Conservation (phyloP, 1,139 yeast genomes). For the Lodderomyces orthopsilosis region DNA sequence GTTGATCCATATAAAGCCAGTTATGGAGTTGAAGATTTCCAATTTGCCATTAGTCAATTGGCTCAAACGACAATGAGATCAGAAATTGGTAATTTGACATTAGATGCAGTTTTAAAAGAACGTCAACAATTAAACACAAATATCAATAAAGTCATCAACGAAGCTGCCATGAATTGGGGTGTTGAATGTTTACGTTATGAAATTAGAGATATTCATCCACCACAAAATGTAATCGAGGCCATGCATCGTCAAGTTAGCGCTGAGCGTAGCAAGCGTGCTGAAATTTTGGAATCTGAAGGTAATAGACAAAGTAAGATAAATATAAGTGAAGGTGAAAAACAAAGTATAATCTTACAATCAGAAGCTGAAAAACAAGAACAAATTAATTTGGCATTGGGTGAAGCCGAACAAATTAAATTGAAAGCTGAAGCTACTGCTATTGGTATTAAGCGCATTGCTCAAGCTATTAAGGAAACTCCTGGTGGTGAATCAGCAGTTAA, state of each 20-base stretch:
- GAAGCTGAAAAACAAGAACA: conserved; percentile 65
- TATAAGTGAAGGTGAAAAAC: conserved; percentile 79
- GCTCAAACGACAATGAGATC: conserved; percentile 92
- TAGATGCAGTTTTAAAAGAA: conserved; percentile 76
- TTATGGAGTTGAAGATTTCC: conserved; percentile 86
- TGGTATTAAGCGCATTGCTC: conserved; percentile 62
- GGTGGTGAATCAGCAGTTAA: conserved; percentile 76
- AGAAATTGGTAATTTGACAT: conserved; percentile 78
- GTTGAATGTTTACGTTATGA: conserved; percentile 81
- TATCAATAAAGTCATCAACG: conserved; percentile 77
- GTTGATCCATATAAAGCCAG: conserved; percentile 82
- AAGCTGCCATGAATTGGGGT: conserved; percentile 83
- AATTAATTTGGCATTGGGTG: conserved; percentile 68
- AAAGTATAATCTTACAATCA: conserved; percentile 64
- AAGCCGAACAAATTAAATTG: conserved; percentile 62
- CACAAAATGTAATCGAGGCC: conserved; percentile 80
- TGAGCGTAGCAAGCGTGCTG: conserved; percentile 83
- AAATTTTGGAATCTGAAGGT: conserved; percentile 84
- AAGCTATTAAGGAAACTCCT: conserved; percentile 64
- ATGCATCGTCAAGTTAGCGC: conserved; percentile 91
- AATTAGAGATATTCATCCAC: conserved; percentile 87
- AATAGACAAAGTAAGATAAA: conserved; percentile 74
- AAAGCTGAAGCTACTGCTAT: conserved; percentile 77
- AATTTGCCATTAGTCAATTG: conserved; percentile 78
- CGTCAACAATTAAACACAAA: conserved; percentile 69